Base-by-base conservation (phyloP, 352 stramenopile genomes). In the Phytophthora cactorum region DNA sequence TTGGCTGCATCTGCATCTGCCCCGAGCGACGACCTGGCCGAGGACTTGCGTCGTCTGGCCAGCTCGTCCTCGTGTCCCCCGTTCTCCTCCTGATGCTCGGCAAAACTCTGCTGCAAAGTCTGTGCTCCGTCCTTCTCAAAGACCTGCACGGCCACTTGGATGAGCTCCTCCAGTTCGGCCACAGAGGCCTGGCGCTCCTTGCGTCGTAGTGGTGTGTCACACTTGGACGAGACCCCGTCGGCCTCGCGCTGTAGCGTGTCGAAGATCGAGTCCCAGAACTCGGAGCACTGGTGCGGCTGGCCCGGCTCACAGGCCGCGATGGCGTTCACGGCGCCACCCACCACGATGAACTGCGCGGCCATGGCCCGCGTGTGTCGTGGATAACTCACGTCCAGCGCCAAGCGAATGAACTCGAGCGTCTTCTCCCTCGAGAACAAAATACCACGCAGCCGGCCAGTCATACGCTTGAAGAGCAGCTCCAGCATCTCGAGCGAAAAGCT, bases 401-500 rank as follows among this genome's bases (percentile, higher is more conserved):
- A 61, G 49, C 71, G 70, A 50, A 95, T 82, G 49, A 95, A 75
- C 78, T 95, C 86, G 46, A 86, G 72, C 66, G 80, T 89, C 71
- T 90, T 91, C 22, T 86, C 72, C 10, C 82, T 68, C 15, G 81
- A 73, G 63, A 95, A 95, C 15, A 95, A 70, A 52, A 93, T 90
- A 52, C 77, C 68, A 46, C 86, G 86, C 62, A 95, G 70, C 14
- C 86, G 84, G 59, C 66, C 82, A 49, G 86, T 95, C 86, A 95
- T 95, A 62, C 86, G 84, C 72, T 95, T 95, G 63, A 95, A 91
- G 28, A 95, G 81, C 57, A 95, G 65, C 39, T 95, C 86, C 31
- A 95, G 66, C 86, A 95, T 95, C 34, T 95, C 84, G 59, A 89
- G 84, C 60, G 83, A 81, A 68, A 95, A 95, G 17, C 76, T 88